Evolutionary conservation across 1,284 basidiomycete genomes (phyloP).

Genomic region (Lentinula novae-zelandiae): DNA sequence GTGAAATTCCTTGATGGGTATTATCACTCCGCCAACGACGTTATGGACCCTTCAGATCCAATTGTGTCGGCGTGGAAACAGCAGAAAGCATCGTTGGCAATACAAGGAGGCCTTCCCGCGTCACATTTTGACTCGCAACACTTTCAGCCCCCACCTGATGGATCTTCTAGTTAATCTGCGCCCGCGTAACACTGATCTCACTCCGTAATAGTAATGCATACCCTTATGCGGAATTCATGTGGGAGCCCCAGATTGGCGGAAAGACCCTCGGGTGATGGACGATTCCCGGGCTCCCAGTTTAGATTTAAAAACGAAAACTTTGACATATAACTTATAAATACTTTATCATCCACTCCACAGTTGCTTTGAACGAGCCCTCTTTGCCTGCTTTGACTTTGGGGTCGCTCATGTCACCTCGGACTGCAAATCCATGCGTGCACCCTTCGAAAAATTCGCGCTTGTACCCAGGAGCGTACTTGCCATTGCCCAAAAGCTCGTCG

Average conservation of each 20-base stretch:
- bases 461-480: constrained; percentile 49
- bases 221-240: too few relatives aligned
- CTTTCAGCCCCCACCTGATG: not conserved
- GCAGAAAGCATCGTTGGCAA: constrained; percentile 3
- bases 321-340: not conserved
- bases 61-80: not conserved
- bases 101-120: constrained; percentile 3
- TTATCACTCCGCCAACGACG: not conserved
- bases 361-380: constrained; percentile 56
- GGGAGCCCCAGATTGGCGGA: too few relatives aligned
- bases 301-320: too few relatives aligned
- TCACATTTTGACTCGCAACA: not conserved
- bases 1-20: not conserved
- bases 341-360: constrained; percentile 26
- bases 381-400: constrained; percentile 52
- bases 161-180: too few relatives aligned
- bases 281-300: too few relatives aligned
- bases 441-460: constrained; percentile 52
- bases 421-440: constrained; percentile 62
- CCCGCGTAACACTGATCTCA: too few relatives aligned
- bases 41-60: not conserved
- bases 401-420: constrained; percentile 46
- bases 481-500: constrained; percentile 38
- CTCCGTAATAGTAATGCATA: too few relatives aligned
- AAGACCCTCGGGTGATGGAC: too few relatives aligned